Percentiles rank a stretch among this genome's conserved stretches.
Conservation (phyloP, 345 rosid species). For the Litchi chinensis region DNA sequence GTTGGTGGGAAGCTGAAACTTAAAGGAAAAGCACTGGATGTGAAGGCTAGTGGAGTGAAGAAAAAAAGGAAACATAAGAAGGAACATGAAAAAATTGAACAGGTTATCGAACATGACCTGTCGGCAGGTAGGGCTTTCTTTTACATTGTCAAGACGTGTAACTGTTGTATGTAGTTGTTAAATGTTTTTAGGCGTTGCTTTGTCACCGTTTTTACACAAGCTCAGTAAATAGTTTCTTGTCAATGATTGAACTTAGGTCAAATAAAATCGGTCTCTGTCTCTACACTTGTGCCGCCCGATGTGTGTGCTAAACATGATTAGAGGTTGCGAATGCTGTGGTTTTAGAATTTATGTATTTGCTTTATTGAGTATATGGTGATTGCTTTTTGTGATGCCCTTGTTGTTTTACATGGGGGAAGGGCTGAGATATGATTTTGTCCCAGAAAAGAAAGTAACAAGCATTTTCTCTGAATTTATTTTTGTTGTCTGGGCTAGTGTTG, state of each 20-base stretch:
- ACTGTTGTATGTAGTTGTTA: not conserved
- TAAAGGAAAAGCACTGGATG: slow-evolving; percentile 89
- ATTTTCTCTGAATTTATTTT: not conserved
- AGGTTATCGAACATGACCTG: slow-evolving; percentile 37
- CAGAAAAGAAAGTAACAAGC: not conserved
- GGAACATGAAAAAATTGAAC: slow-evolving; percentile 27
- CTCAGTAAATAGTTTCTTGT: not conserved
- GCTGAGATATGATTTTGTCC: not conserved
- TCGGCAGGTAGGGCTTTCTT: slow-evolving; percentile 39
- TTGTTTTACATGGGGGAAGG: not conserved
- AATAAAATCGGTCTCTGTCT: not conserved
- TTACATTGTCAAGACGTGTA: not conserved
- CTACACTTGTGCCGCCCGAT: not conserved
- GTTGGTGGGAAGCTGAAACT: slow-evolving; percentile 90
- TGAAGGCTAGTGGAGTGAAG: slow-evolving; percentile 81
- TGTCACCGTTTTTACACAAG: not conserved
- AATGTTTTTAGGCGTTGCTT: not conserved
- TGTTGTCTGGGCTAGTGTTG: too few relatives aligned
- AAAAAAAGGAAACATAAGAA: slow-evolving; percentile 77
- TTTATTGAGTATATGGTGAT: not conserved
- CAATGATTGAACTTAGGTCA: not conserved
- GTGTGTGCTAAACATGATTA: not conserved
- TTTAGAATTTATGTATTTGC: not conserved
- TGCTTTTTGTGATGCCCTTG: not conserved
- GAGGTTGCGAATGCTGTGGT: not conserved